phyloP scores from a whole-genome alignment of 163 green algal species.

The Chlorella variabilis region DNA sequence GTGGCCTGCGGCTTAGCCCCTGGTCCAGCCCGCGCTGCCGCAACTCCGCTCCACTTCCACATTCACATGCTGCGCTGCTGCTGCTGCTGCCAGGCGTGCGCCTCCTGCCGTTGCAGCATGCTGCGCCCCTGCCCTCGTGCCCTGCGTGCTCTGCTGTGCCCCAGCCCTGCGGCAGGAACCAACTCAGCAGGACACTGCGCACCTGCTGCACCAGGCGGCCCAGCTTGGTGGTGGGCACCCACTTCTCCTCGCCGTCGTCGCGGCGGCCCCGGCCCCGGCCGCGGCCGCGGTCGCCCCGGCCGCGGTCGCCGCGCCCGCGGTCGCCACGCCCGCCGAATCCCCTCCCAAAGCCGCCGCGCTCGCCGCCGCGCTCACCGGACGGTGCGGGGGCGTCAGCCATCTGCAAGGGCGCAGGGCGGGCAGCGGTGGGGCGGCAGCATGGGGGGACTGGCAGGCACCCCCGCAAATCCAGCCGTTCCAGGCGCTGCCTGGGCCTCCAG shows the following conservation, averaged over 20 bases:
- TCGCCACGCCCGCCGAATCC: slow-evolving; percentile 79
- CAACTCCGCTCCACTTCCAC: no score
- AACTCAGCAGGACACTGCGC: no score
- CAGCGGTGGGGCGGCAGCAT: neutral
- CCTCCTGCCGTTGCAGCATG: no score
- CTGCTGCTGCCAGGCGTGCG: no score
- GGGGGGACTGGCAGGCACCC: neutral
- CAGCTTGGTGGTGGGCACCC: slow-evolving; percentile 98
- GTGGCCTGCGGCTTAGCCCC: no score
- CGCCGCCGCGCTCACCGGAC: slow-evolving; percentile 60
- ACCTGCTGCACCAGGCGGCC: slow-evolving; percentile 97
- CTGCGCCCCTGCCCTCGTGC: no score
- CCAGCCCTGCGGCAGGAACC: no score
- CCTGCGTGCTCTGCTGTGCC: no score
- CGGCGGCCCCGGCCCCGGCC: slow-evolving; percentile 70
- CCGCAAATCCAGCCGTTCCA: no score
- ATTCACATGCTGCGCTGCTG: no score
- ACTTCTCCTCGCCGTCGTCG: slow-evolving; percentile 96
- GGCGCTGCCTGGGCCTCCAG: no score
- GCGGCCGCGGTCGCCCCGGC: slow-evolving; percentile 62
- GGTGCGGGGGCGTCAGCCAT: slow-evolving; percentile 68
- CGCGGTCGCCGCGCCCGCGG: slow-evolving; percentile 62
- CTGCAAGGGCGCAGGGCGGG: neutral
- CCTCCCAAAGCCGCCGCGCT: slow-evolving; percentile 80
- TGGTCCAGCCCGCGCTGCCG: no score